Conservation (phyloP, 768 basidiomycete genomes). For the Boletus reticulatus region DNA sequence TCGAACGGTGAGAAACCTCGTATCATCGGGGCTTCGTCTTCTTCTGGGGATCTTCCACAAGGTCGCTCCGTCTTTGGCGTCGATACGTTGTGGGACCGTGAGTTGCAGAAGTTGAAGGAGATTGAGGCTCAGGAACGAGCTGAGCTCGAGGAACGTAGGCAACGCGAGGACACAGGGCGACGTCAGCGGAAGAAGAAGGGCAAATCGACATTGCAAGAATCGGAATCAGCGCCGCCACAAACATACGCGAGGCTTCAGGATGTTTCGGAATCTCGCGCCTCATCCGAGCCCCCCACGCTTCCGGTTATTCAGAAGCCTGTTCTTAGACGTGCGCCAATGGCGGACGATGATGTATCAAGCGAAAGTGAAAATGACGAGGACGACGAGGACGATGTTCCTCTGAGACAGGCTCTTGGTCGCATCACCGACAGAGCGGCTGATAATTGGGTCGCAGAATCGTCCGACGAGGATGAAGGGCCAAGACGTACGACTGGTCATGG, state of each 20-base stretch:
- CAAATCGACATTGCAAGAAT: constrained; percentile 47
- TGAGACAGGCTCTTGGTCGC: constrained; percentile 18
- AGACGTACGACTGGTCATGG: constrained; percentile 60
- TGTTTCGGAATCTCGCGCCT: constrained; percentile 13
- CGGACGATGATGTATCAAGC: constrained; percentile 43
- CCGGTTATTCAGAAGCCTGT: constrained; percentile 36
- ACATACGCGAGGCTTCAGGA: constrained; percentile 36
- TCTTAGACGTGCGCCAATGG: constrained; percentile 28
- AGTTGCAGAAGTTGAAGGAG: constrained; percentile 74
- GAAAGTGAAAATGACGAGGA: constrained; percentile 53
- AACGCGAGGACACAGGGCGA: constrained; percentile 43
- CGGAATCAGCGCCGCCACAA: constrained; percentile 27
- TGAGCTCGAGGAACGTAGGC: constrained; percentile 52
- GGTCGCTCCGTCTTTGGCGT: constrained; percentile 89
- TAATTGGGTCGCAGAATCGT: constrained; percentile 54
- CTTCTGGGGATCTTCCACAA: constrained; percentile 35
- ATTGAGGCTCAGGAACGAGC: constrained; percentile 69
- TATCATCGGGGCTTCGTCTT: constrained; percentile 31
- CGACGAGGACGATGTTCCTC: constrained; percentile 26
- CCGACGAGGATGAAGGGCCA: constrained; percentile 58
- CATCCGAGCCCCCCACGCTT: constrained; percentile 29
- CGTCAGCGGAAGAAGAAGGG: constrained; percentile 36
- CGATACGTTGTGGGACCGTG: constrained; percentile 90
- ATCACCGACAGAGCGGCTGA: constrained; percentile 24
- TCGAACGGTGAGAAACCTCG: constrained; percentile 45